Percentiles rank a stretch among this genome's conserved stretches.
Evolutionary conservation across 768 basidiomycete genomes (phyloP).

Genomic region (Xerocomellus dryophilus): DNA sequence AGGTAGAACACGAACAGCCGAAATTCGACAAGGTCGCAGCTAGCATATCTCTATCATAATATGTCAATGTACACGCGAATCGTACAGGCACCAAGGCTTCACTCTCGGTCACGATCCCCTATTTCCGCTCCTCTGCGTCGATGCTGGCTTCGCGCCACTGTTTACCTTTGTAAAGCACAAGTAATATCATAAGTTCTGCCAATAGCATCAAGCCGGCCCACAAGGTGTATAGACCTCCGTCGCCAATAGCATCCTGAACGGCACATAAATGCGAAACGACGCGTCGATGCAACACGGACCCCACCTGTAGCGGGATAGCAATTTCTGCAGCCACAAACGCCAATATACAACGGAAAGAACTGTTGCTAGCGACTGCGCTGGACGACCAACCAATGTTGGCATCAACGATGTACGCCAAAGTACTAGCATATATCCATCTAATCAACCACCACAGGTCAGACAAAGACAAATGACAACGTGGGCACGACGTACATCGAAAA

Average conservation of each 20-base stretch:
- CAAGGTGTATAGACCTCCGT: conserved; percentile 77
- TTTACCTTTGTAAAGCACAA: conserved; percentile 60
- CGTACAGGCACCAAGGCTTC: neutral
- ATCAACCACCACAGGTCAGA: neutral
- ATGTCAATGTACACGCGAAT: neutral
- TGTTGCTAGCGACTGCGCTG: conserved; percentile 73
- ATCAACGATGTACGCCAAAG: conserved; percentile 85
- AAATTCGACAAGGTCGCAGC: too few species aligned
- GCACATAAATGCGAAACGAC: neutral
- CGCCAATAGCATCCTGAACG: conserved; percentile 63
- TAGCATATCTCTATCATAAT: too few species aligned
- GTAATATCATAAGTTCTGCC: conserved; percentile 51
- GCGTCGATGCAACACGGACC: neutral
- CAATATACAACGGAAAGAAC: conserved; percentile 63
- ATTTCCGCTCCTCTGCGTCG: conserved; percentile 31
- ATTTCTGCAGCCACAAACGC: conserved; percentile 73
- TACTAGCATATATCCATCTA: conserved; percentile 64
- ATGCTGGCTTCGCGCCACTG: conserved; percentile 57
- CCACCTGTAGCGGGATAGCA: conserved; percentile 65
- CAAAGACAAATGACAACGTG: neutral
- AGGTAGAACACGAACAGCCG: too few species aligned
- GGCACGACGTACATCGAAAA: conserved; percentile 61
- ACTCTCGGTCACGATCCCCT: neutral
- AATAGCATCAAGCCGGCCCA: conserved; percentile 57
- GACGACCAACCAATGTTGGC: conserved; percentile 80